Evolutionary conservation across 495 filamentous ascomycete genomes (phyloP).

Genomic region (Saxispiralis lemnorum): DNA sequence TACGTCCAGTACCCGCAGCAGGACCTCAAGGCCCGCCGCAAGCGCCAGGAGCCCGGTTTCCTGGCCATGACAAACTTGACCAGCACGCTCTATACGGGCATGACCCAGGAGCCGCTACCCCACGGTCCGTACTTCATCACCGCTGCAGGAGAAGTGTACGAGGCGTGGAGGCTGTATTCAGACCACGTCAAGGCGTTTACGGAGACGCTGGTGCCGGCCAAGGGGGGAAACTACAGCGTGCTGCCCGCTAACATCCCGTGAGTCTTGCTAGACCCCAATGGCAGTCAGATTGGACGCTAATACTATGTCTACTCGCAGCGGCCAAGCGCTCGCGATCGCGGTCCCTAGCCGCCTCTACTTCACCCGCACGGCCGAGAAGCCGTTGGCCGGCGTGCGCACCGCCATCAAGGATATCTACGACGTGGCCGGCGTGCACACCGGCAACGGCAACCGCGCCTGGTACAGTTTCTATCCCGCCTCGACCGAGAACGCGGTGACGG

Average conservation of each 20-base stretch:
- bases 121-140: slow-evolving; percentile 30
- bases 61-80: slow-evolving; percentile 2
- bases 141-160: slow-evolving; percentile 24
- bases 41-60: background rate
- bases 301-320: too few species aligned
- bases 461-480: slow-evolving; percentile 34
- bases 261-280: too few species aligned
- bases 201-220: slow-evolving; percentile 20
- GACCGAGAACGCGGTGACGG: slow-evolving; percentile 28
- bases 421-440: slow-evolving; percentile 35
- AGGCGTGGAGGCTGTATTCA: slow-evolving; percentile 31
- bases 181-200: slow-evolving; percentile 32
- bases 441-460: slow-evolving; percentile 38
- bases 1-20: slow-evolving; percentile 15
- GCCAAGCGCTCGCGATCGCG: slow-evolving; percentile 26
- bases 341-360: slow-evolving; percentile 40
- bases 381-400: slow-evolving; percentile 28
- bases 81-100: background rate
- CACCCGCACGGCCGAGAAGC: slow-evolving; percentile 19
- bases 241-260: slow-evolving; percentile 27
- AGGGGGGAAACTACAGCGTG: slow-evolving; percentile 21
- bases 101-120: slow-evolving; percentile 7
- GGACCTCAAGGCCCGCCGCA: background rate
- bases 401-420: slow-evolving; percentile 48
- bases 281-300: too few species aligned